Percentiles rank a stretch among this genome's conserved stretches.
Evolutionary conservation across 1,284 basidiomycete genomes (phyloP).

Genomic region (Afroboletus lepidellus): DNA sequence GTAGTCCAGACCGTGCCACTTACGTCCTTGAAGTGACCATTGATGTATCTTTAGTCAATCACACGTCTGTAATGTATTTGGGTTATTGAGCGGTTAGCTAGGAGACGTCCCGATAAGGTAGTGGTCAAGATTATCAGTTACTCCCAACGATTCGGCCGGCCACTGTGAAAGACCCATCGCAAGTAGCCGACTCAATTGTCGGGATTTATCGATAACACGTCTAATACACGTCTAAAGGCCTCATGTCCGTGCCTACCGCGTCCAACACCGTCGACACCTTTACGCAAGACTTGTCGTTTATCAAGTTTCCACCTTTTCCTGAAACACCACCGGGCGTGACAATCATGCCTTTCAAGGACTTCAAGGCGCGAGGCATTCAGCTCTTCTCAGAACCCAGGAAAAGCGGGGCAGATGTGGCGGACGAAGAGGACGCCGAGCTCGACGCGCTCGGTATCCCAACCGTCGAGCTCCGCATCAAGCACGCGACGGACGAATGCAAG

Average conservation of each 20-base stretch:
- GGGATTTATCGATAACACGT: constrained; percentile 14
- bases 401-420: constrained; percentile 32
- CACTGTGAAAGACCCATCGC: not conserved
- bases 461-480: constrained; percentile 50
- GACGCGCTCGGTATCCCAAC: constrained; percentile 69
- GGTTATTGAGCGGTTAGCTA: not conserved
- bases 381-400: constrained; percentile 32
- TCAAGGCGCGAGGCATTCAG: constrained; percentile 60
- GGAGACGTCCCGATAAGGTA: constrained; percentile 15
- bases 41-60: constrained; percentile 12
- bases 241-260: constrained; percentile 22
- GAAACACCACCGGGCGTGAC: constrained; percentile 46
- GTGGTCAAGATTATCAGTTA: constrained; percentile 14
- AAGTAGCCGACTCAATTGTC: constrained; percentile 22
- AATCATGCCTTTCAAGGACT: constrained; percentile 58
- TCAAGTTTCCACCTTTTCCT: constrained; percentile 64
- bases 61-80: not conserved
- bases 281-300: constrained; percentile 21
- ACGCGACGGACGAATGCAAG: constrained; percentile 50
- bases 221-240: constrained; percentile 11
- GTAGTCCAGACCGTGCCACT: constrained; percentile 10
- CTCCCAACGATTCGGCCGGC: constrained; percentile 8
- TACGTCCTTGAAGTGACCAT: not conserved
- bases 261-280: constrained; percentile 8
- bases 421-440: constrained; percentile 46